phyloP scores from a whole-genome alignment of 2,329 filamentous ascomycete species.

The Daldinia sp. region DNA sequence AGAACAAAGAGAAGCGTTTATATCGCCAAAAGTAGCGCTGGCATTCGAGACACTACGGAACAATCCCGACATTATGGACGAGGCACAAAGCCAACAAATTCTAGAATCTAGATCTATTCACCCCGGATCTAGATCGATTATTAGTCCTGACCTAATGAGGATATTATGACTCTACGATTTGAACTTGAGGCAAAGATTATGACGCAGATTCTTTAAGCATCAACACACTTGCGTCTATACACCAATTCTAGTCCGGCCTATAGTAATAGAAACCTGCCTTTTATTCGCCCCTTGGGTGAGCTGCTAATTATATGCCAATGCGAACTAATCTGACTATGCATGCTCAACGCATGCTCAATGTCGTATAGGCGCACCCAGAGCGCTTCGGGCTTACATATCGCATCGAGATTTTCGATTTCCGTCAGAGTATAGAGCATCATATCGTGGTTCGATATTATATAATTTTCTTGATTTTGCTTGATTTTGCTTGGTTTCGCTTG shows the following conservation, averaged over 20 bases:
- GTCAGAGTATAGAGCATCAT: background rate
- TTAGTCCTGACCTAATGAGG: slow-evolving; percentile 7
- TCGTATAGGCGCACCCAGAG: slow-evolving; percentile 1
- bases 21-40: slow-evolving; percentile 6
- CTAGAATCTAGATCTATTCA: slow-evolving; percentile 18
- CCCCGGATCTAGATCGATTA: slow-evolving; percentile 10
- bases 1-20: background rate
- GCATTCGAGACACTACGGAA: slow-evolving; percentile 10
- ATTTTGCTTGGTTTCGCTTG: background rate
- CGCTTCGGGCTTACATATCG: slow-evolving; percentile 1
- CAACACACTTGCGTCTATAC: background rate
- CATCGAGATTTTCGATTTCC: slow-evolving; percentile 6
- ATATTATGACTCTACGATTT: slow-evolving; percentile 2
- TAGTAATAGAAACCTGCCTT: slow-evolving; percentile 6
- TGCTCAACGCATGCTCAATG: background rate
- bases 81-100: background rate
- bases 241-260: background rate
- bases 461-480: background rate
- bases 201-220: background rate
- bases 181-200: slow-evolving; percentile 3
- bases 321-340: background rate
- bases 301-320: background rate
- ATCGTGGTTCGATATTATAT: background rate
- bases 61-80: slow-evolving; percentile 1
- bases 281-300: background rate